Evolutionary conservation across 129 eudicot genomes (phyloP).

Genomic region (Lonicera japonica): DNA sequence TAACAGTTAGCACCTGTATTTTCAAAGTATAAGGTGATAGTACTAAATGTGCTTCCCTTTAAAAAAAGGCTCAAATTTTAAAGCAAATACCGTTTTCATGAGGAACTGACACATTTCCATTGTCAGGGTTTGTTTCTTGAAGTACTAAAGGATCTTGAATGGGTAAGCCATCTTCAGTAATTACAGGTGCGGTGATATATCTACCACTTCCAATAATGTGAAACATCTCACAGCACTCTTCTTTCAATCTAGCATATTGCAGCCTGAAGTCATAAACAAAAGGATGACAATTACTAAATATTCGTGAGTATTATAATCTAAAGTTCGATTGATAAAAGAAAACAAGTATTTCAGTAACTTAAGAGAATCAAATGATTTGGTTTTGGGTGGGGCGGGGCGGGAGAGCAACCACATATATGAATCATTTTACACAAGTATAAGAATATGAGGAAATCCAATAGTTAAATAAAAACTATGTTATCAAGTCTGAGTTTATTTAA

Average conservation of each 20-base stretch:
- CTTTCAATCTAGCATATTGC: slow-evolving; percentile 64
- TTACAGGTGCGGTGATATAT: slow-evolving; percentile 77
- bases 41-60: background rate
- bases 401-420: too few species aligned
- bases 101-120: slow-evolving; percentile 15
- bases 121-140: slow-evolving; percentile 31
- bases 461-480: too few species aligned
- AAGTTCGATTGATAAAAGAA: too few species aligned
- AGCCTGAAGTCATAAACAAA: slow-evolving; percentile 38
- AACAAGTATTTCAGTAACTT: too few species aligned
- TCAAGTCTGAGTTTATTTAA: too few species aligned
- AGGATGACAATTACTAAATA: background rate
- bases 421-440: too few species aligned
- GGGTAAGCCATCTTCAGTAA: slow-evolving; percentile 72
- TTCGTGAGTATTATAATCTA: too few species aligned
- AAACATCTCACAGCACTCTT: slow-evolving; percentile 70
- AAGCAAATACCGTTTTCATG: slow-evolving; percentile 35
- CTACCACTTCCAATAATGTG: slow-evolving; percentile 91
- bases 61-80: slow-evolving; percentile 1
- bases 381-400: too few species aligned
- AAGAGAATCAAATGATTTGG: too few species aligned
- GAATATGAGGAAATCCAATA: too few species aligned
- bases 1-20: slow-evolving; percentile 20
- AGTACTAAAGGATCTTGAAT: slow-evolving; percentile 67
- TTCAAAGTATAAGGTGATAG: slow-evolving; percentile 20